Base-by-base conservation (phyloP, 768 basidiomycete genomes). In the Gautieria morchelliformis region DNA sequence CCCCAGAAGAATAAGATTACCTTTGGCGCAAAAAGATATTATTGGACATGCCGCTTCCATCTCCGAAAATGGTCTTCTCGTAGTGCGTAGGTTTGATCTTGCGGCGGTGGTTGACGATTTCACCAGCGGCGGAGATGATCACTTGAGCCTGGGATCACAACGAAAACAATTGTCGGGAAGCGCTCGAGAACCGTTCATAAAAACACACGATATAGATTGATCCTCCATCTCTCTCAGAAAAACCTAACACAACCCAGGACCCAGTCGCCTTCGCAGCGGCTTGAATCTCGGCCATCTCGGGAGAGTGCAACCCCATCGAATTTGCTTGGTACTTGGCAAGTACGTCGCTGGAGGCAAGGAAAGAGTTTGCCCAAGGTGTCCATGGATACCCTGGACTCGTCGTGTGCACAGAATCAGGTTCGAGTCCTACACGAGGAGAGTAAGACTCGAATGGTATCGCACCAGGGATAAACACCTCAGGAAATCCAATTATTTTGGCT, bases 31-130 rank as follows among this genome's bases (percentile, higher is more conserved):
- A 49, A 49, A 35, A 49, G 24, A 27, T 12, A 2, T 9, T 14
- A 37, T 9, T 3, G 19, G 9, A 33, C 45, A 30, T 32, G 35
- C 56, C 56, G 17, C 44, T 35, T 22, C 56, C 56, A 46, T 57
- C 56, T 46, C 56, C 56, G 37, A 37, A 57, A 37, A 57, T 47
- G n/a, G 37, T 30, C n/a, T 50, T 49, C 48, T 57, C 56, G 32
- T 35, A 30, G 48, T 57, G 61, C 63, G 35, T 68, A 62, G 57
- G 49, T 58, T 52, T 54, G 35, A 47, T 47, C 27, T 58, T 49
- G 32, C 56, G 52, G 14, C 49, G 49, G 32, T 45, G 40, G 39
- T 45, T 59, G 45, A 46, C 32, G 22, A 49, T 24, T 32, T 57
- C 37, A 22, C 59, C 55, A 22, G 45, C 27, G 19, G 54, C 42